Evolutionary conservation across 805 yeast genomes (phyloP), one percentile per base, ranked within the genome.

Genomic region (Komagataella mondaviorum): DNA sequence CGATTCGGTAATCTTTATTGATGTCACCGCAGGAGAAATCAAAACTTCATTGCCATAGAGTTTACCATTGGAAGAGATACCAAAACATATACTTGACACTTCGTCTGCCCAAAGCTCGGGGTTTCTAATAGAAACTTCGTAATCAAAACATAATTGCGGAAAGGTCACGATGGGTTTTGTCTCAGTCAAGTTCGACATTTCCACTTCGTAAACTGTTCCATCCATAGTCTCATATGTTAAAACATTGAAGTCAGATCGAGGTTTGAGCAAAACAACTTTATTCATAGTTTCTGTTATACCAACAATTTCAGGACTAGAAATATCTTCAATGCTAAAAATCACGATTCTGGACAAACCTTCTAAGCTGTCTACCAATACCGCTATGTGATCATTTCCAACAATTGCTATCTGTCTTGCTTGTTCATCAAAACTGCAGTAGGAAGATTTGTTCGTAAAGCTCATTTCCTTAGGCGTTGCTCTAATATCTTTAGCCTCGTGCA

Each of bases 11-110:
- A 85, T 67, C 52, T 78, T 74, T 52, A 91, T 65, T 0, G 98
- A 90, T 0, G 98, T 90, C 12, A 88, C 90, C 12, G 91, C 88
- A 3, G 78, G 71, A 1, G 86, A 73, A 12, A 89, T 63, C 54
- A 77, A 80, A 14, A 71, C 68, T 0, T 73, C 74, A 56, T 83
- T 80, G 3, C 81, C 81, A 62, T 71, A 88, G 12, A 93, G 67
- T 59, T 84, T 85, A 52, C 97, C 97, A 55, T 74, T 79, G 4
- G 76, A 67, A 0, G 95, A 76, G 24, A 91, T 66, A 51, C 96
- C 98, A 62, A 88, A 85, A 0, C 81, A 81, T 14, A 69, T 63
- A 36, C 62, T 51, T 46, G 62, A 23, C 6, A 44, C n/a, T 14
- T 49, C 49, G 3, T 48, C 56, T 10, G 51, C 58, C 23, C 53